Evolutionary conservation across 768 basidiomycete species (phyloP).

Genomic region (Hygrophorus pudorinus): DNA sequence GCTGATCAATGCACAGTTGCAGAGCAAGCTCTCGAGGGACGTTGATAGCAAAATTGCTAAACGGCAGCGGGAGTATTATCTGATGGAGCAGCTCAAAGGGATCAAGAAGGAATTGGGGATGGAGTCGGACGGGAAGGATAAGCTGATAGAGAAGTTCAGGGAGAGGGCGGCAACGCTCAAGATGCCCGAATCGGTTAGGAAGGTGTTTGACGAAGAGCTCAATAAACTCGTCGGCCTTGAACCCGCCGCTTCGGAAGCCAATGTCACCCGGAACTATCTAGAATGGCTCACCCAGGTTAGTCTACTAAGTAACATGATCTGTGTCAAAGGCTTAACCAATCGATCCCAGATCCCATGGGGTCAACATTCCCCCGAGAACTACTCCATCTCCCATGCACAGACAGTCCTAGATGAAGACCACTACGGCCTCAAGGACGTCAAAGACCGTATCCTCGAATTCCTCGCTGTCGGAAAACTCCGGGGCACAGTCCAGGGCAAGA

Average conservation of each 20-base stretch:
- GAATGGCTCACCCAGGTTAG: constrained; percentile 82
- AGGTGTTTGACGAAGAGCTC: constrained; percentile 95
- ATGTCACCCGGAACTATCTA: constrained; percentile 89
- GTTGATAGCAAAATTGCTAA: constrained; percentile 94
- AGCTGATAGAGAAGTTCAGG: constrained; percentile 85
- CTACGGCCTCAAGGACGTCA: constrained; percentile 86
- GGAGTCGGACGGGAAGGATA: constrained; percentile 93
- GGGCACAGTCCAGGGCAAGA: constrained; percentile 94
- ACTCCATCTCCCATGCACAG: constrained; percentile 73
- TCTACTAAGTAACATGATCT: constrained; percentile 1
- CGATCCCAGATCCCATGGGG: constrained; percentile 86
- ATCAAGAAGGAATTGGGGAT: constrained; percentile 95
- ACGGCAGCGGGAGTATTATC: constrained; percentile 87
- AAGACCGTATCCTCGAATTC: constrained; percentile 91
- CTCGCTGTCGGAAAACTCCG: constrained; percentile 91
- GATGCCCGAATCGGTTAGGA: constrained; percentile 84
- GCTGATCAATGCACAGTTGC: constrained; percentile 91
- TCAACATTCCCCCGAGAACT: constrained; percentile 87
- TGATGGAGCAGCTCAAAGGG: constrained; percentile 94
- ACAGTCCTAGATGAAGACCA: constrained; percentile 90
- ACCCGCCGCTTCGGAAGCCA: constrained; percentile 85
- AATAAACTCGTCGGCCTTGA: constrained; percentile 84
- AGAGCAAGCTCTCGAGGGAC: constrained; percentile 85
- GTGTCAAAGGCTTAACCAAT: constrained; percentile 3
- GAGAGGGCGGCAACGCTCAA: constrained; percentile 71